Evolutionary conservation across 352 stramenopile genomes (phyloP).

Genomic region (Blastocystis sp.): DNA sequence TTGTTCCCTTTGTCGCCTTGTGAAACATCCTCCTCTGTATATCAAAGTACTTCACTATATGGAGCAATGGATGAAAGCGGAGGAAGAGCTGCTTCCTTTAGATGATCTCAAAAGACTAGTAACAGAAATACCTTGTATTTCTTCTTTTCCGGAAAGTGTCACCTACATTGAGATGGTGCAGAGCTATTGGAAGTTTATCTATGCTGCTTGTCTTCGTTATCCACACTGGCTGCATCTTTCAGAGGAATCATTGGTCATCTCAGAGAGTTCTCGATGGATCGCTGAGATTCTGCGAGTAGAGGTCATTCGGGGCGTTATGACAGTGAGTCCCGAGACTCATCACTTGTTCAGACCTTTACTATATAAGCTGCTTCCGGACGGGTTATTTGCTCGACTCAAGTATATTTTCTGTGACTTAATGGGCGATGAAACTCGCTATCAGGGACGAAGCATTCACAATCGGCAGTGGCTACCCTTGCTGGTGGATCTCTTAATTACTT

Average conservation of each 20-base stretch:
- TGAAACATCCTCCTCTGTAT: background rate
- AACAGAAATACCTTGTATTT: background rate
- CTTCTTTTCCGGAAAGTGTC: background rate
- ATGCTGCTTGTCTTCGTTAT: background rate
- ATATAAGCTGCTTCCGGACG: background rate
- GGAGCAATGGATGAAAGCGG: background rate
- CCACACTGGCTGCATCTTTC: background rate
- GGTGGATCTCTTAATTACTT: background rate
- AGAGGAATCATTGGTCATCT: background rate
- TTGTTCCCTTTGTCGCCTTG: background rate
- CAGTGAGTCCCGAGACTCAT: background rate
- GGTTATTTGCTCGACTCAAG: background rate
- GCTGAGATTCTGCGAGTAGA: background rate
- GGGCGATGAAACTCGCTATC: background rate
- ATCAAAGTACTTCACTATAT: background rate
- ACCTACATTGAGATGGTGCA: background rate
- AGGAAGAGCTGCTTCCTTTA: background rate
- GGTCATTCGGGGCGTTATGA: background rate
- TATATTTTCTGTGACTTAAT: background rate
- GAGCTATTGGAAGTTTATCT: constrained; percentile 9
- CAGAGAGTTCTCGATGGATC: background rate
- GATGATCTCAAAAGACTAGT: background rate
- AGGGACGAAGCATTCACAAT: background rate
- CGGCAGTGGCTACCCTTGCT: constrained; percentile 18
- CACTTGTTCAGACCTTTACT: background rate